Percentiles rank a stretch among this genome's conserved stretches.
Evolutionary conservation across 805 yeast species (phyloP).

Genomic region (Candida manassasensis): DNA sequence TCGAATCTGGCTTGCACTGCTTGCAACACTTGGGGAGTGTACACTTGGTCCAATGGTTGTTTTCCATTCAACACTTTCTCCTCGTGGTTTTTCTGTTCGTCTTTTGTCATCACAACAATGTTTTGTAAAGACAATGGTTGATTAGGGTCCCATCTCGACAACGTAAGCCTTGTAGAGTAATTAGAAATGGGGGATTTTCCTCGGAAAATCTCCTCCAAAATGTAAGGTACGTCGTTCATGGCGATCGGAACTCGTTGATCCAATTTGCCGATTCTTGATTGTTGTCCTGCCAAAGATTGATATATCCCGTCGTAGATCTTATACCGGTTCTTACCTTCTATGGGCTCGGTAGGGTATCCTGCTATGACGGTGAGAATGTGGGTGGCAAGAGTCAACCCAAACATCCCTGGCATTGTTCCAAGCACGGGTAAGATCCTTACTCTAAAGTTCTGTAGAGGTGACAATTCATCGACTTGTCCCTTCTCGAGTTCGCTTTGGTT

Average conservation of each 20-base stretch:
- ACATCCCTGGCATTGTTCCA: conserved; percentile 96
- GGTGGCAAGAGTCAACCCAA: conserved; percentile 87
- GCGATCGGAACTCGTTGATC: conserved; percentile 77
- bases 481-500: conserved; percentile 74
- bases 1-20: conserved; percentile 58
- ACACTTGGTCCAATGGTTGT: conserved; percentile 59
- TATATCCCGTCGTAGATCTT: conserved; percentile 80
- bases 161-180: conserved; percentile 70
- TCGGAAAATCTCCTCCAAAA: conserved; percentile 86
- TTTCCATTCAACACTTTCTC: conserved; percentile 65
- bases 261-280: conserved; percentile 64
- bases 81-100: conserved; percentile 82
- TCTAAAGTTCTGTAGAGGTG: conserved; percentile 84
- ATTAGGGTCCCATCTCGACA: conserved; percentile 80
- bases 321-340: conserved; percentile 83
- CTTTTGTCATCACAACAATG: conserved; percentile 81
- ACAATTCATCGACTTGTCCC: conserved; percentile 81
- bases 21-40: conserved; percentile 52
- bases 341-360: conserved; percentile 87
- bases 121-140: conserved; percentile 67
- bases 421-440: conserved; percentile 93
- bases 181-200: conserved; percentile 89
- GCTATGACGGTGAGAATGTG: conserved; percentile 73
- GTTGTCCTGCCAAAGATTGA: conserved; percentile 84
- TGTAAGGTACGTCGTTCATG: conserved; percentile 68